Evolutionary conservation across 2,329 filamentous ascomycete genomes (phyloP), one percentile per base, ranked within the genome.

Genomic region (Biscogniauxia marginata): DNA sequence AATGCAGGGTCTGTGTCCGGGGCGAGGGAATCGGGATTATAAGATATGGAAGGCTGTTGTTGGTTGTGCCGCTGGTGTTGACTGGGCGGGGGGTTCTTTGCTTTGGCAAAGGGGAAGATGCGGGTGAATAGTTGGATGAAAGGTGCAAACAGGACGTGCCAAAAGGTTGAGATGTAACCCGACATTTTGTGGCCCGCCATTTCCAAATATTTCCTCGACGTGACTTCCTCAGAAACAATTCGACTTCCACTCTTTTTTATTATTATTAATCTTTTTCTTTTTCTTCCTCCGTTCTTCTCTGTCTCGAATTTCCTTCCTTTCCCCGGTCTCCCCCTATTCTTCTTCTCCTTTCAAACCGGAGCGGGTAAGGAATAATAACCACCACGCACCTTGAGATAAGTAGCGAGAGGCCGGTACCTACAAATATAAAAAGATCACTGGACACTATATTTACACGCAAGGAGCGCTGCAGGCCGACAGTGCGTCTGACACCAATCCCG

Each of bases 161-260:
- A 71, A 57, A 72, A 53, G 60, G 55, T 67, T 61, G 61, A 63
- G 53, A 69, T 65, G 67, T 71, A 70, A 70, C 69, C 65, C 63
- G 66, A 69, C 55, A 65, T 61, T 64, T 69, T 67, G 67, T 68
- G 67, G 65, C 62, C 67, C 67, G 67, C 67, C 69, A 71, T 71
- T 65, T 55, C 62, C 22, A 57, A 63, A 64, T 65, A 59, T 58
- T 60, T 57, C 50, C 55, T 64, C 44, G n/a, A 4, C 25, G 44
- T 24, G 20, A 9, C 51, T n/a, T 22, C 25, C 18, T 19, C 43
- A 46, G 47, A n/a, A 7, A 22, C 45, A n/a, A n/a, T n/a, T n/a
- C n/a, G 13, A 16, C 30, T 39, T 46, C 44, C 18, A 21, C 11
- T 46, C 20, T 9, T 46, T 46, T 22, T 46, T 18, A 7, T 34